A percentile compares a stretch with the other conserved stretches of the same genome.
phyloP scores from a whole-genome alignment of 1,284 basidiomycete species.

The Ustilago xerochloae region DNA sequence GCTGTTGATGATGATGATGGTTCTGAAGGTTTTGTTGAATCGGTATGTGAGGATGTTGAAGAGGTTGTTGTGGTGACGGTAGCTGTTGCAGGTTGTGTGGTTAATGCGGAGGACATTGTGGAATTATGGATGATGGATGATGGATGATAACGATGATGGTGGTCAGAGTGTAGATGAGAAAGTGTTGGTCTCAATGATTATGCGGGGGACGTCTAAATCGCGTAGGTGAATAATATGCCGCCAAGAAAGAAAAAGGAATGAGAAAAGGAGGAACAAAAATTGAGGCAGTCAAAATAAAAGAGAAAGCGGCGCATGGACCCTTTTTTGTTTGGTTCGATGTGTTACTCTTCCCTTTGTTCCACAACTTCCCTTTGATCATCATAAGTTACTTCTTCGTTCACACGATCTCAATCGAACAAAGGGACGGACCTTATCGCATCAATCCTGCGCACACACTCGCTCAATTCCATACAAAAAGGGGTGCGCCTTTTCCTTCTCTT shows the following conservation, averaged over 20 bases:
- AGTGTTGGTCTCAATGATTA: slow-evolving; percentile 20
- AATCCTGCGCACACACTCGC: not conserved
- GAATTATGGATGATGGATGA: not conserved
- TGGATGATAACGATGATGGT: slow-evolving; percentile 1
- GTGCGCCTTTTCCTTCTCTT: not conserved
- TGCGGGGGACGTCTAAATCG: not conserved
- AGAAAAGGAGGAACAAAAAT: not conserved
- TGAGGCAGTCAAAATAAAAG: not conserved
- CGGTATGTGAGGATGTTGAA: slow-evolving; percentile 6
- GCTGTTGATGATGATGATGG: not conserved
- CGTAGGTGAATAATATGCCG: not conserved
- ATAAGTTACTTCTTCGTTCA: not conserved
- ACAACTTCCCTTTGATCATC: not conserved
- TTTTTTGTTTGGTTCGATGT: no score
- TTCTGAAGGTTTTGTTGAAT: no score
- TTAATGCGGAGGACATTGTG: slow-evolving; percentile 6
- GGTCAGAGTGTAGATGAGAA: not conserved
- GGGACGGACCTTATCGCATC: not conserved
- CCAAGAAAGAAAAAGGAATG: no score
- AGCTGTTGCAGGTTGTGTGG: not conserved
- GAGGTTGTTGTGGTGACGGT: not conserved
- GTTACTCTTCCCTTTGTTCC: slow-evolving; percentile 5
- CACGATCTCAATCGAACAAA: slow-evolving; percentile 4
- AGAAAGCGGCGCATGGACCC: slow-evolving; percentile 5
- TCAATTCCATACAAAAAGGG: not conserved